These are phyloP conservation scores for Psilocybe subaeruginosa DNA, from an alignment of 768 basidiomycete species.

Conservation along the genomic window DNA sequence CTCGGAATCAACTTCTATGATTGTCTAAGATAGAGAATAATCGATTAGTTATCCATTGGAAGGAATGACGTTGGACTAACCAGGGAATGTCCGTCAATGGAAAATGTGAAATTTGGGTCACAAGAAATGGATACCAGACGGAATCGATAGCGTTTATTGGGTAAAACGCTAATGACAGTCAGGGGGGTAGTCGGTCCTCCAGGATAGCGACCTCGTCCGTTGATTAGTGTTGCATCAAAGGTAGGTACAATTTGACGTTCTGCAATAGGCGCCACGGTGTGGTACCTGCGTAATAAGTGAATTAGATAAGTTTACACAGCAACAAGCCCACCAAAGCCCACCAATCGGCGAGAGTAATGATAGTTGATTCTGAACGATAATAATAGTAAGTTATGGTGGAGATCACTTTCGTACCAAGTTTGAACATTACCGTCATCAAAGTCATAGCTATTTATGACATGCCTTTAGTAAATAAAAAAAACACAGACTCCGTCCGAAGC, in stretches of 20 bases:
- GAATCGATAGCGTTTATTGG: slow-evolving; percentile 46
- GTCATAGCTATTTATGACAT: slow-evolving; percentile 28
- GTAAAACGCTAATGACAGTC: slow-evolving; percentile 41
- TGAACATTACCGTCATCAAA: slow-evolving; percentile 44
- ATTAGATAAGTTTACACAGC: neutral
- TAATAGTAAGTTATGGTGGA: neutral
- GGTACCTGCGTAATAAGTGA: slow-evolving; percentile 20
- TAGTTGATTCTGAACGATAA: slow-evolving; percentile 33
- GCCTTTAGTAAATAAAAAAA: slow-evolving; percentile 10
- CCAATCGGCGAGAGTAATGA: slow-evolving; percentile 53
- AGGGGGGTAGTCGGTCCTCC: slow-evolving; percentile 38
- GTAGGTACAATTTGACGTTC: slow-evolving; percentile 20
- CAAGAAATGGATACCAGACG: slow-evolving; percentile 41
- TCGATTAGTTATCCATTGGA: neutral
- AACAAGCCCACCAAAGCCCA: slow-evolving; percentile 12
- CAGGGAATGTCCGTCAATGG: slow-evolving; percentile 42
- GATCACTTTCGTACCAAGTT: neutral
- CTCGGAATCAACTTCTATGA: slow-evolving; percentile 55
- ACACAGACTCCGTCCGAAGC: slow-evolving; percentile 30
- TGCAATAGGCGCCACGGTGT: slow-evolving; percentile 22
- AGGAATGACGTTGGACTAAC: slow-evolving; percentile 23
- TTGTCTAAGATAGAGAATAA: slow-evolving; percentile 27
- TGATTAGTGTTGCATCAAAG: slow-evolving; percentile 40
- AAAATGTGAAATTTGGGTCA: slow-evolving; percentile 41
- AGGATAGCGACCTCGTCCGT: slow-evolving; percentile 43